Evolutionary conservation across 495 filamentous ascomycete species (phyloP).

Genomic region (Annulohypoxylon moriforme): DNA sequence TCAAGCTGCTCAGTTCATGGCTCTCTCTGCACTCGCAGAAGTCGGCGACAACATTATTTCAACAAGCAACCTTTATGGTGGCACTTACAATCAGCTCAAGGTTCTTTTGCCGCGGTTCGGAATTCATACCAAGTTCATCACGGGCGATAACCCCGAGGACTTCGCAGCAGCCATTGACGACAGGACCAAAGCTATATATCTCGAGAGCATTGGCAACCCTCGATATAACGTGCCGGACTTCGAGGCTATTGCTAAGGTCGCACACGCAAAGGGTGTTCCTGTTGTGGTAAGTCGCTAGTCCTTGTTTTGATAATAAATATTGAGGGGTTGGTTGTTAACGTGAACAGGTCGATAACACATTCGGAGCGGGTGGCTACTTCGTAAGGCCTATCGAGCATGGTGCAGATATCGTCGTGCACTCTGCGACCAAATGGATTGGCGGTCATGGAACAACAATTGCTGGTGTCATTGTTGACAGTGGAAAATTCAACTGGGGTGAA

Average conservation of each 20-base stretch:
- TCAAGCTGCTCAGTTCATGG: conserved; percentile 94
- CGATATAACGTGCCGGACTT: conserved; percentile 94
- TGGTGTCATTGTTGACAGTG: conserved; percentile 89
- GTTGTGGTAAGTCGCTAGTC: conserved; percentile 72
- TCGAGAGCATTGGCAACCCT: conserved; percentile 97
- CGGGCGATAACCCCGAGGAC: conserved; percentile 83
- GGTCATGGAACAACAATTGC: conserved; percentile 97
- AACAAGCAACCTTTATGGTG: conserved; percentile 93
- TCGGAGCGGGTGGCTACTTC: conserved; percentile 95
- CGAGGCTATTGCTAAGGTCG: conserved; percentile 81
- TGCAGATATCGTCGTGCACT: conserved; percentile 94
- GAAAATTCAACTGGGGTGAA: conserved; percentile 97
- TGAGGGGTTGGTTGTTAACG: conserved; percentile 13
- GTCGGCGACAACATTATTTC: conserved; percentile 95
- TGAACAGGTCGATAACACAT: conserved; percentile 89
- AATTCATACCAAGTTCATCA: conserved; percentile 90
- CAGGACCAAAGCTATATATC: conserved; percentile 94
- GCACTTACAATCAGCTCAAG: conserved; percentile 99
- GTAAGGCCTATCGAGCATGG: conserved; percentile 91
- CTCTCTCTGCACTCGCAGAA: conserved; percentile 83
- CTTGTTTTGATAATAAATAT: background rate
- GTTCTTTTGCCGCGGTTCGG: conserved; percentile 88
- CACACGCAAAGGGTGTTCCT: conserved; percentile 84
- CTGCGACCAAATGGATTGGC: conserved; percentile 98
- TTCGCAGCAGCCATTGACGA: conserved; percentile 91